Percentiles rank a stretch among this genome's conserved stretches.
Conservation (phyloP, 371 early-diverging fungal species). For the Zopfochytrium polystomum region DNA sequence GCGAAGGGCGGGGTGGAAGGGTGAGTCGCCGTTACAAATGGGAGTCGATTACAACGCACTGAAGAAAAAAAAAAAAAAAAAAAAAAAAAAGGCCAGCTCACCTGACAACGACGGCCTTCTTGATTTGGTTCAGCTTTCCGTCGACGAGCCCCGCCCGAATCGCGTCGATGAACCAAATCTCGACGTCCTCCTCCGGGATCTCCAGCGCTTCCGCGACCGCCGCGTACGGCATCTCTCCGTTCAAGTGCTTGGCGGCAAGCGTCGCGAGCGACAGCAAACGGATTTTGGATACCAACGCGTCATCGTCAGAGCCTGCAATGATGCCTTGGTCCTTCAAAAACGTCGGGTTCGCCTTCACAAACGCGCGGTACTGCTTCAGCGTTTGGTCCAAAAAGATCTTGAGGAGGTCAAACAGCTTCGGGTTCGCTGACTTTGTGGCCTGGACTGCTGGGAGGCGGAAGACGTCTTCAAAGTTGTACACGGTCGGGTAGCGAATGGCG, state of each 20-base stretch:
- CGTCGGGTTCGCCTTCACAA: conserved; percentile 51
- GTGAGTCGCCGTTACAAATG: too few species aligned
- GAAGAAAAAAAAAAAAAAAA: too few species aligned
- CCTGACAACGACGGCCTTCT: conserved; percentile 62
- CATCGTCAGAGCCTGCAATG: conserved; percentile 39
- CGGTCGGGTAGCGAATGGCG: conserved; percentile 68
- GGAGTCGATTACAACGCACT: too few species aligned
- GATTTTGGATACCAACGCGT: conserved; percentile 72
- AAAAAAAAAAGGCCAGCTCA: too few species aligned
- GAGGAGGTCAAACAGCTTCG: conserved; percentile 62
- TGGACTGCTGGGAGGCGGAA: conserved; percentile 68
- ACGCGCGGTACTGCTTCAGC: conserved; percentile 64
- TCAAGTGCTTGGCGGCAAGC: conserved; percentile 69
- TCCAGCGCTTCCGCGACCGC: conserved; percentile 71
- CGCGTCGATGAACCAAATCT: conserved; percentile 89
- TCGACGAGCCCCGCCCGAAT: conserved; percentile 91
- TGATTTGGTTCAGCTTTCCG: conserved; percentile 90
- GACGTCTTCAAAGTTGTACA: conserved; percentile 79
- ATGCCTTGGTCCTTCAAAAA: conserved; percentile 44
- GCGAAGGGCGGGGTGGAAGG: too few species aligned
- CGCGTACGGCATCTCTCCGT: conserved; percentile 68
- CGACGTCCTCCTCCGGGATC: conserved; percentile 78
- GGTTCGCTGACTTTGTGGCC: conserved; percentile 53
- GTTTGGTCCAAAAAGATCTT: conserved; percentile 72
- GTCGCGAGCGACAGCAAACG: conserved; percentile 80